Base-by-base conservation (phyloP, 441 rosid species). In the Euphorbia celastroides region DNA sequence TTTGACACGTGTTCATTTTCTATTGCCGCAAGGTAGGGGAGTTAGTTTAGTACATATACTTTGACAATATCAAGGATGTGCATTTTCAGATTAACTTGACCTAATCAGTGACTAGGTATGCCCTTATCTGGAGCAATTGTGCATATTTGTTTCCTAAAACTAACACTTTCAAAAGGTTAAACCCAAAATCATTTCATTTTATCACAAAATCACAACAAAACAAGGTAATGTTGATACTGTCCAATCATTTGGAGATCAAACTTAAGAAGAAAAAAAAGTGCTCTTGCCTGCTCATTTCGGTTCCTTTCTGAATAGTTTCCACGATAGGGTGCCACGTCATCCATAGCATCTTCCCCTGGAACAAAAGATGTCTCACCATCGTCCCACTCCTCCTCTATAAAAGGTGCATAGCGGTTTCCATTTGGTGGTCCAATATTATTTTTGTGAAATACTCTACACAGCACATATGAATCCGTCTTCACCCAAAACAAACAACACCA, bases 381-480 rank as follows among this genome's bases (percentile, higher is more conserved):
- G 70, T 85, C 83, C 97, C 97, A 90, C 77, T 93, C 98, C 67
- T 88, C 94, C 80, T 93, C 98, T 32, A 88, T 19, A 67, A 90
- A 90, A 2, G 95, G 96, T 0, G 98, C 98, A 80, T 90, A 88
- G 22, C 96, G 88, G 67, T 86, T 85, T 69, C 92, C 96, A 54
- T 78, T 87, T 7, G 97, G 98, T 46, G 97, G 96, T 62, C 98
- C 98, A 65, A 90, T 84, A 73, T 86, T 86, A 64, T 86, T 86
- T 89, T 90, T 93, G 77, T 84, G 95, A 67, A 93, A 93, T 62
- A 90, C 85, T 82, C 92, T 85, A 78, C 98, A 90, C 27, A 90
- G 81, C 41, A 90, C 98, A 77, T 86, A 93, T 0, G 85, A 77
- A 55, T 86, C 93, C 77, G 81, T 75, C 80, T 74, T 74, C 83